These are phyloP conservation scores for Coniochaeta prunicola DNA, from an alignment of 2,329 filamentous ascomycete genomes.

Conservation along the genomic window DNA sequence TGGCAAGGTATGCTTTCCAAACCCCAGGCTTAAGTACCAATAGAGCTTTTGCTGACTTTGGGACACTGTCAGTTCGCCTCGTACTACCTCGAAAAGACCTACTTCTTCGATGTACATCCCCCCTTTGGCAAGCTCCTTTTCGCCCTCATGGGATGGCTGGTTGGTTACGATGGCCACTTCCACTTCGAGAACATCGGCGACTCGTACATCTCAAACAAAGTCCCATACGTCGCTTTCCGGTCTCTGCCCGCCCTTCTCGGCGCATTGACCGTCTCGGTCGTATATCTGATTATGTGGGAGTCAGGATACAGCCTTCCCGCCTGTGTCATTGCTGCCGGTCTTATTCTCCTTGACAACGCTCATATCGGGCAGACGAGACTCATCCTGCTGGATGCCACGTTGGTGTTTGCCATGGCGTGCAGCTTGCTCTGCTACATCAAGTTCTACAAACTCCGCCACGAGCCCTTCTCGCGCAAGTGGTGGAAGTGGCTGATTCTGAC, in stretches of 20 bases:
- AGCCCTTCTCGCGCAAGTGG: slow-evolving; percentile 90
- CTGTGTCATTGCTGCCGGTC: slow-evolving; percentile 74
- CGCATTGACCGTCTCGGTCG: slow-evolving; percentile 85
- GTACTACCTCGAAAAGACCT: slow-evolving; percentile 89
- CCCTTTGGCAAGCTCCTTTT: slow-evolving; percentile 98
- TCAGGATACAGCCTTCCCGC: slow-evolving; percentile 95
- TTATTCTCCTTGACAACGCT: slow-evolving; percentile 93
- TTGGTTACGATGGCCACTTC: slow-evolving; percentile 95
- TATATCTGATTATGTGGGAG: slow-evolving; percentile 99
- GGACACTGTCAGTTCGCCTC: slow-evolving; percentile 53
- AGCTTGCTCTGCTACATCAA: slow-evolving; percentile 91
- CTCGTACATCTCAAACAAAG: slow-evolving; percentile 94
- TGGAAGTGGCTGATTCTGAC: slow-evolving; percentile 99
- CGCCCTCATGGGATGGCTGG: slow-evolving; percentile 92
- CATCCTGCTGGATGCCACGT: slow-evolving; percentile 88
- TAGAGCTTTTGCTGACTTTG: slow-evolving; percentile 11
- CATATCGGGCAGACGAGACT: slow-evolving; percentile 94
- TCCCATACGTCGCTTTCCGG: slow-evolving; percentile 94
- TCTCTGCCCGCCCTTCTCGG: slow-evolving; percentile 88
- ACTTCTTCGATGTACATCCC: slow-evolving; percentile 99
- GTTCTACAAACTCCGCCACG: slow-evolving; percentile 93
- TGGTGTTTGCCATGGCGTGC: slow-evolving; percentile 93
- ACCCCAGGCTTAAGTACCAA: background rate
- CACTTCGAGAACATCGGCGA: slow-evolving; percentile 99
- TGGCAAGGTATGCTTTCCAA: slow-evolving; percentile 68